Evolutionary conservation across 345 rosid species (phyloP).

Genomic region (Dovyalis caffra): DNA sequence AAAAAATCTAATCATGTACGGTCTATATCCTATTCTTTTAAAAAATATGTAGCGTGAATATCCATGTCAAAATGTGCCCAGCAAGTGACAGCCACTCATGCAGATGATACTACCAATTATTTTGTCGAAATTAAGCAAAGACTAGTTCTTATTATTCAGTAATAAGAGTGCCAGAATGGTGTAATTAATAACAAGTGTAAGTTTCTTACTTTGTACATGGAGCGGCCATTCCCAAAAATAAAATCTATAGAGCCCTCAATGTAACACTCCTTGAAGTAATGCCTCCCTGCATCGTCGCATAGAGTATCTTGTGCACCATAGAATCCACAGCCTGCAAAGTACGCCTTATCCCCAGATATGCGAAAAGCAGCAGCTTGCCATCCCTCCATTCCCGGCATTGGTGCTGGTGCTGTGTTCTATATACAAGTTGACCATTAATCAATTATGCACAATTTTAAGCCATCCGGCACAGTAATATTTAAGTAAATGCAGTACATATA

Average conservation of each 20-base stretch:
- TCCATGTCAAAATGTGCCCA: constrained; percentile 3
- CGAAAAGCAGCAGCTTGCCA: constrained; percentile 95
- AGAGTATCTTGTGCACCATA: constrained; percentile 94
- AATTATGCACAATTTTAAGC: not conserved
- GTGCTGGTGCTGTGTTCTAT: constrained; percentile 94
- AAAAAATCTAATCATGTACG: not conserved
- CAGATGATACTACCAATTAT: not conserved
- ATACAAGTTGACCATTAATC: not conserved
- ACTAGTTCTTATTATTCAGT: not conserved
- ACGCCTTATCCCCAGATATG: constrained; percentile 90
- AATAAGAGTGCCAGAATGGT: not conserved
- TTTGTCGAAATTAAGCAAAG: not conserved
- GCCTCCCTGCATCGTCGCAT: constrained; percentile 92
- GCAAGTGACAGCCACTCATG: not conserved
- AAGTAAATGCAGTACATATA: not conserved
- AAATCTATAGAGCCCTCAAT: constrained; percentile 94
- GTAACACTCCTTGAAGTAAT: constrained; percentile 87
- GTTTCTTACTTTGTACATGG: constrained; percentile 74
- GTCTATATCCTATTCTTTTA: not conserved
- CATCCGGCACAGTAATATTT: not conserved
- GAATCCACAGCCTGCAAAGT: constrained; percentile 85
- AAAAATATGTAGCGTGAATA: too few species aligned
- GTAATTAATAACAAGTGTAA: too few species aligned
- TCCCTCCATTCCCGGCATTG: constrained; percentile 89
- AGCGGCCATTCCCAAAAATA: constrained; percentile 93